Conservation (phyloP, 768 basidiomycete genomes). For the Tricholoma furcatifolium region DNA sequence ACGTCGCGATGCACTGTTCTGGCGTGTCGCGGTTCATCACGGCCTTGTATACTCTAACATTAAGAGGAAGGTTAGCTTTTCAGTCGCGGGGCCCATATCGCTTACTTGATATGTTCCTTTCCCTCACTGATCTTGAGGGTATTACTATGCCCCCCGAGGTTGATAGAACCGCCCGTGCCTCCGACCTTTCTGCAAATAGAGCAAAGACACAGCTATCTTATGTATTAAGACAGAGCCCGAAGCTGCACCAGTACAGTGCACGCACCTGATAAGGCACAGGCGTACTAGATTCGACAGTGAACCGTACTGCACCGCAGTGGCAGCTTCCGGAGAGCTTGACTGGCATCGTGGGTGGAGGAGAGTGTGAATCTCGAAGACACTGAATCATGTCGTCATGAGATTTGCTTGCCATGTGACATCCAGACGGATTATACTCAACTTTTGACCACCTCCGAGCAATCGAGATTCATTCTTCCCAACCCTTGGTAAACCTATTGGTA, state of each 20-base stretch:
- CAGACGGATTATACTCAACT: no score
- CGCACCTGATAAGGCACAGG: constrained; percentile 64
- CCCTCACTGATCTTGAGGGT: constrained; percentile 56
- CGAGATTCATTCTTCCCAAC: no score
- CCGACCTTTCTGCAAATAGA: constrained; percentile 74
- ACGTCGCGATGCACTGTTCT: constrained; percentile 43
- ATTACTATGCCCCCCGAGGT: constrained; percentile 55
- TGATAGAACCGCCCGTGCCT: constrained; percentile 62
- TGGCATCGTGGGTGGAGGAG: constrained; percentile 55
- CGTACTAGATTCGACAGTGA: constrained; percentile 50
- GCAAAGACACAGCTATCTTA: constrained; percentile 63
- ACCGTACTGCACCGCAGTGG: constrained; percentile 51
- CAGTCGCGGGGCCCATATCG: no score
- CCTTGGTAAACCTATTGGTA: no score
- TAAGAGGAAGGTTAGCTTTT: no score
- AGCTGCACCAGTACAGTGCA: no score
- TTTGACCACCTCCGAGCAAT: no score
- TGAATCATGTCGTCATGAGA: no score
- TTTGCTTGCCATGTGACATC: no score
- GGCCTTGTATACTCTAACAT: constrained; percentile 59
- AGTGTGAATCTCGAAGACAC: no score
- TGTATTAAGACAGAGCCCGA: no score
- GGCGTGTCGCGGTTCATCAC: constrained; percentile 55
- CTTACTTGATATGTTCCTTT: constrained; percentile 50
- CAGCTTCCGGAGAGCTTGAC: constrained; percentile 54